Evolutionary conservation across 2,329 filamentous ascomycete genomes (phyloP).

Genomic region (Pestalotiopsis sp.): DNA sequence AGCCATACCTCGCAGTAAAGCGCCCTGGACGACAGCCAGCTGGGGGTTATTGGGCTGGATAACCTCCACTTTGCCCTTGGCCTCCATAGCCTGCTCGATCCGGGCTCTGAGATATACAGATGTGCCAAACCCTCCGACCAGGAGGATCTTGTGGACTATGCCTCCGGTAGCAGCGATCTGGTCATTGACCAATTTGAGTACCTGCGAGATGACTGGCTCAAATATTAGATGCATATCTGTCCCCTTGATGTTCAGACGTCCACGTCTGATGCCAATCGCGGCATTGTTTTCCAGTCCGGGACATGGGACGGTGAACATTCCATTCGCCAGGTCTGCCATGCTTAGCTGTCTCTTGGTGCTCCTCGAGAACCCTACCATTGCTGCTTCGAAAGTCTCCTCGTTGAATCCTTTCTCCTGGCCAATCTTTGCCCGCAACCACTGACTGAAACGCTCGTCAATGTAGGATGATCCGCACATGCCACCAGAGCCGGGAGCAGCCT

Average conservation of each 20-base stretch:
- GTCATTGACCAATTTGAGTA: constrained; percentile 45
- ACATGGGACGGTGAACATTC: constrained; percentile 39
- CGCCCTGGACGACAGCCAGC: constrained; percentile 54
- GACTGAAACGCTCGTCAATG: constrained; percentile 50
- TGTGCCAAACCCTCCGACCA: constrained; percentile 53
- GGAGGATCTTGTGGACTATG: constrained; percentile 46
- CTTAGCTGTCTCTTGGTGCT: constrained; percentile 41
- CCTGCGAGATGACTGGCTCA: constrained; percentile 45
- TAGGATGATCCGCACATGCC: constrained; percentile 53
- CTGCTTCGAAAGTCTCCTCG: constrained; percentile 40
- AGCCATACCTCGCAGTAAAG: constrained; percentile 50
- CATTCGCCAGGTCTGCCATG: constrained; percentile 33
- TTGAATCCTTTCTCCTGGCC: constrained; percentile 44
- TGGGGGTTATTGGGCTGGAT: constrained; percentile 52
- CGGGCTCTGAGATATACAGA: constrained; percentile 47
- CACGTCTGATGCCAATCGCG: constrained; percentile 36
- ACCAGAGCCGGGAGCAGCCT: constrained; percentile 51
- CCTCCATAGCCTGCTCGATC: constrained; percentile 31
- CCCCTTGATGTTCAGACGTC: constrained; percentile 39
- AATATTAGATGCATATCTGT: constrained; percentile 44
- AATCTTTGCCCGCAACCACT: constrained; percentile 45
- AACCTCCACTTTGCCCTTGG: constrained; percentile 37
- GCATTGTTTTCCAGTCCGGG: constrained; percentile 37
- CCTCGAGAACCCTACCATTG: constrained; percentile 47
- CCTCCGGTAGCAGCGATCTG: constrained; percentile 45